These are phyloP conservation scores for Candida quercuum DNA, from an alignment of 805 yeast genomes.

Conservation along the genomic window DNA sequence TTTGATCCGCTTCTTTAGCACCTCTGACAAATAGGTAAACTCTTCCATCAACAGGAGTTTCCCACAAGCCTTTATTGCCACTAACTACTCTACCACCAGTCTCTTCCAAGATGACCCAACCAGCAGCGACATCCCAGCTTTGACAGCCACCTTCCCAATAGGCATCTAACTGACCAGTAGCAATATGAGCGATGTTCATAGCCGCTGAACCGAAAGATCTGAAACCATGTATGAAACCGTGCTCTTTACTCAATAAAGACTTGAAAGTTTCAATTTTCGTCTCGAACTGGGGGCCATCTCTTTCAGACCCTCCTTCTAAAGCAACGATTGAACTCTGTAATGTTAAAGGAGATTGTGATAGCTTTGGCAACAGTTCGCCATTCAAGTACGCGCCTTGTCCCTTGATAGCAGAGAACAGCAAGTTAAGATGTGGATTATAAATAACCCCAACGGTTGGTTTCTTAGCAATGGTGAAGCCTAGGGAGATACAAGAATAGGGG, in stretches of 20 bases:
- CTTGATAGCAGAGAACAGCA: conserved; percentile 47
- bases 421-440: conserved; percentile 54
- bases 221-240: conserved; percentile 57
- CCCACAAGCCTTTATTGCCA: conserved; percentile 45
- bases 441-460: conserved; percentile 58
- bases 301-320: conserved; percentile 57
- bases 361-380: conserved; percentile 30
- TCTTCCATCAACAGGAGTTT: conserved; percentile 44
- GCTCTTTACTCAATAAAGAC: conserved; percentile 39
- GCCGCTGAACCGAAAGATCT: conserved; percentile 63
- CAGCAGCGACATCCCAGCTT: conserved; percentile 69
- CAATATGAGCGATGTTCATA: conserved; percentile 52
- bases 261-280: conserved; percentile 44
- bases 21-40: conserved; percentile 57
- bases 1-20: conserved; percentile 35
- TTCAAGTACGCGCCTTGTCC: conserved; percentile 54
- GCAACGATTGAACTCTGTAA: conserved; percentile 51
- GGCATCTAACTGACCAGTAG: conserved; percentile 52
- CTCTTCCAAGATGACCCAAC: conserved; percentile 56
- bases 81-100: conserved; percentile 56
- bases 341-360: conserved; percentile 30
- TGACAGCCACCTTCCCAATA: conserved; percentile 72
- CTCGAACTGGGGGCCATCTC: conserved; percentile 45
- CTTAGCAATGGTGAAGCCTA: conserved; percentile 46
- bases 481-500: conserved; percentile 57